Base-by-base conservation (phyloP, 1,284 basidiomycete genomes). In the Marasmius fiardii region DNA sequence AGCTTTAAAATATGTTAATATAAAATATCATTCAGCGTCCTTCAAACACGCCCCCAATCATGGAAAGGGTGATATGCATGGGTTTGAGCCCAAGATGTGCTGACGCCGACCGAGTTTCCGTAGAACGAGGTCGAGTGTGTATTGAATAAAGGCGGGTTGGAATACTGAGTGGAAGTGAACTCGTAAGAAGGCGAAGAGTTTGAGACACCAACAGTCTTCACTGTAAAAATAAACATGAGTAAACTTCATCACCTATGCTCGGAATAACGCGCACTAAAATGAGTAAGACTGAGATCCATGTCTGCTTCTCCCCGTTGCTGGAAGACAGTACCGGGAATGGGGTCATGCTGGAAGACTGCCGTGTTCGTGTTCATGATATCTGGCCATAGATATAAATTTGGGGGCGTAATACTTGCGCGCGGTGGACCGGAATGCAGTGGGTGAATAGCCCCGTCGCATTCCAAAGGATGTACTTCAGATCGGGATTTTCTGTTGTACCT, bases 251-350 rank as follows among this genome's bases (percentile, higher is more conserved):
- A 31, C 3, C 20, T 16, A 51, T 37, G n/a, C 12, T 28, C 8
- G 14, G n/a, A 43, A 28, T 16, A 31, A 23, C 11, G 43, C 57
- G 16, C 24, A 60, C 60, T 56, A 51, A 76, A 77, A 54, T 77
- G 68, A 31, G 68, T 69, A 24, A 76, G 63, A 53, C 74, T 76
- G 59, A 75, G 74, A 62, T 76, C 74, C 72, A 77, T 75, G 51
- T 71, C 67, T 20, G 67, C 62, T 28, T 69, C 69, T 2, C 60
- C 63, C 34, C 62, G 61, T 33, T 61, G 54, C 51, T 68, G 67
- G 56, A 66, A 67, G n/a, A 65, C 58, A 47, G 61, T 58, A 20
- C 61, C 65, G 31, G 57, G 59, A 6, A 66, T 10, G 39, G 16
- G 39, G 4, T 10, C n/a, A n/a, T 16, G 16, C 11, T 41, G 20